phyloP scores from a whole-genome alignment of 2,329 filamentous ascomycete species.

The Cordyceps cicadae region DNA sequence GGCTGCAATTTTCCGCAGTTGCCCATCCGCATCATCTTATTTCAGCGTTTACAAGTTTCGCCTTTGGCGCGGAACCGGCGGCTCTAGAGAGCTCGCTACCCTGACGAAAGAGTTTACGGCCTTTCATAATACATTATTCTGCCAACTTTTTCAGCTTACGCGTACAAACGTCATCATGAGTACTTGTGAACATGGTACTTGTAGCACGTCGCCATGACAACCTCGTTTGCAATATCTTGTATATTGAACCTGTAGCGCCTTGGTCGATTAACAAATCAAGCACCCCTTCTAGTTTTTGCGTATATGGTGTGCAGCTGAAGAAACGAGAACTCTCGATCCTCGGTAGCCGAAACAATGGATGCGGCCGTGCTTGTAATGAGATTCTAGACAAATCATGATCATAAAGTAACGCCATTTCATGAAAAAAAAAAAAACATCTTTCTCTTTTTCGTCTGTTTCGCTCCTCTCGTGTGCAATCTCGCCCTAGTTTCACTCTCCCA shows the following conservation, averaged over 20 bases:
- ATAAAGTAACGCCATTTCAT: neutral
- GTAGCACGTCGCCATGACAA: too few species aligned
- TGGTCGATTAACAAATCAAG: neutral
- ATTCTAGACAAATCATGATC: neutral
- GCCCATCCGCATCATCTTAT: neutral
- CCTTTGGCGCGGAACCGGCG: neutral
- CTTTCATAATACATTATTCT: neutral
- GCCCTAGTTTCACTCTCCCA: neutral
- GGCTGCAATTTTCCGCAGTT: neutral
- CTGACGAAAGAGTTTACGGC: neutral
- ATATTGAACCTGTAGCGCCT: too few species aligned
- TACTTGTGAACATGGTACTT: too few species aligned
- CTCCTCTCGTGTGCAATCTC: neutral
- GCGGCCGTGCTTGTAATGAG: neutral
- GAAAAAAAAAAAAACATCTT: neutral
- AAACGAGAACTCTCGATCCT: neutral
- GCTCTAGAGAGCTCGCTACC: neutral
- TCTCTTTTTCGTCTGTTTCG: neutral
- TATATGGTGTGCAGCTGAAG: neutral
- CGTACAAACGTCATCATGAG: too few species aligned
- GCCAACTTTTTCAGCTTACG: neutral
- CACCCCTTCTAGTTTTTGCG: neutral
- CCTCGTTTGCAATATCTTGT: too few species aligned
- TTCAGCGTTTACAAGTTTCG: neutral
- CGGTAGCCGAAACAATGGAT: neutral